Base-by-base conservation (phyloP, 192 early-diverging fungal species). In the Coemansia sp. region DNA sequence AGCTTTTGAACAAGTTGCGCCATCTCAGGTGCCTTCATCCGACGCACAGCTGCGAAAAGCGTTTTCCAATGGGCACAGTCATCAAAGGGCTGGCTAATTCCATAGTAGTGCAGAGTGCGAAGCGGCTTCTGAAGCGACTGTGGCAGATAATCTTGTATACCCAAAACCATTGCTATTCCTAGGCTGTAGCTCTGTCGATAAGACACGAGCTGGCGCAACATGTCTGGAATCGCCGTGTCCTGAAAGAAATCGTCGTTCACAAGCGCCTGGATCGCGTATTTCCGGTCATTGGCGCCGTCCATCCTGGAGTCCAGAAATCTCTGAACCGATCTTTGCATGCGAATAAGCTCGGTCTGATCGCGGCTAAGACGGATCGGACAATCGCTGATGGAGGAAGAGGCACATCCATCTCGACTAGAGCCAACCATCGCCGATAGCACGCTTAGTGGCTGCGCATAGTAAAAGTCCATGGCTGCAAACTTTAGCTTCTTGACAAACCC, bases 401-500 rank as follows among this genome's bases (percentile, higher is more conserved):
- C 61, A 30, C 56, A 58, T 20, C 16, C 42, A 48, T 45, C 64
- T 36, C 40, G 20, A 25, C 42, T 14, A 48, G 60, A 11, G 60
- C 10, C 63, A 36, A 69, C 58, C 63, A 73, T 82, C 34, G 71
- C 72, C 16, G 68, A 61, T 11, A 94, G 76, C 8, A 93, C 76
- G 67, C 90, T 92, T 52, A 96, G 85, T 3, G 95, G 92, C 68
- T 93, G 94, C 0, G 88, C 83, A 63, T 91, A 96, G 65, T 86
- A 97, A 68, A 93, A 88, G 64, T 92, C 89, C 93, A 95, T 94
- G 16, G 89, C 68, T 0, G 91, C 87, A 72, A 91, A 96, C 86
- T 96, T 90, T 7, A 94, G 69, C 67, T 85, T 88, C 14, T 85
- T 74, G 29, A 89, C 84, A 59, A 93, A 91, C 7, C 88, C 85